Base-by-base conservation (phyloP, 352 stramenopile genomes). In the Phytopythium helicoides region DNA sequence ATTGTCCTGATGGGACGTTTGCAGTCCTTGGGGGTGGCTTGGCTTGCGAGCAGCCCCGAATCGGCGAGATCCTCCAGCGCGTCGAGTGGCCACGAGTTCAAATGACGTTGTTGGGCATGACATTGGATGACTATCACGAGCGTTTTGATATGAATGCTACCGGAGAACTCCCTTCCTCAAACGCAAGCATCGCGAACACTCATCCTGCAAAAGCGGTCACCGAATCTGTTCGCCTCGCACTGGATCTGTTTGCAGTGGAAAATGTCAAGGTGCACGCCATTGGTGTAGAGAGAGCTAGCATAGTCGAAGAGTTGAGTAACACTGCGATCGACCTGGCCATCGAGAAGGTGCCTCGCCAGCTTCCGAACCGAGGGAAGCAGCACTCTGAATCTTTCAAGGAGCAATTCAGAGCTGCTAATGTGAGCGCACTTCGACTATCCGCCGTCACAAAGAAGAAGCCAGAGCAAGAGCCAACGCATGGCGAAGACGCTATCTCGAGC, bases 31-130 rank as follows among this genome's bases (percentile, higher is more conserved):
- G 62, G 47, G 71, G 71, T 23, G 22, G 36, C 14, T 34, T 52
- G 15, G 6, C 9, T 10, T 87, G 76, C 46, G 56, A 52, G 15
- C 3, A 48, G 36, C 55, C 72, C 5, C 52, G 48, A 5, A 31
- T 46, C 41, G 76, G 76, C 22, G 71, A 86, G 47, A 58, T 84
- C 11, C 64, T 79, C 39, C 68, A 86, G 23, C 31, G 54, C 7
- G 60, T 82, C 25, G 35, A 64, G 31, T 80, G 70, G 70, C 58
- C 59, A 52, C 53, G 56, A 1, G 51, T 71, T 19, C 35, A 39
- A 34, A 56, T 79, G 23, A 38, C 53, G 10, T 42, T 79, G 16
- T 37, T 37, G 3, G 63, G 62, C 37, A 16, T 71, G 28, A 53
- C 57, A 6, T 41, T 47, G 4, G 23, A 45, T 11, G 47, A 67